phyloP scores from a whole-genome alignment of 2,329 filamentous ascomycete genomes.

The Mycosphaerella sp. region DNA sequence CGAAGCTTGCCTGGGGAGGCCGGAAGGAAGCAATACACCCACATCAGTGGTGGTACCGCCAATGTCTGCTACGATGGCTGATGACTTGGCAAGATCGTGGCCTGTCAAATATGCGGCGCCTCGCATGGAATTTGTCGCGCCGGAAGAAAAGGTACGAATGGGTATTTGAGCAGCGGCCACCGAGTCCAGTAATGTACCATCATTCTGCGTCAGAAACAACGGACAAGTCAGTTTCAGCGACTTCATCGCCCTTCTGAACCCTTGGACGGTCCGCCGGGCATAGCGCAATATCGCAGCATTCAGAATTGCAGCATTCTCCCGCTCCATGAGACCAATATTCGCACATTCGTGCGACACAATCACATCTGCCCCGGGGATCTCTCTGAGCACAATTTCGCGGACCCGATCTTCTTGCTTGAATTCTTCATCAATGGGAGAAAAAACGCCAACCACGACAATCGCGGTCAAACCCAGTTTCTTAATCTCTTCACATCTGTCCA shows the following conservation, averaged over 20 bases:
- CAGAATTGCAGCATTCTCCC: constrained; percentile 47
- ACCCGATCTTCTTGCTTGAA: constrained; percentile 49
- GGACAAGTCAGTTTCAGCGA: constrained; percentile 43
- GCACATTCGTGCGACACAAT: constrained; percentile 48
- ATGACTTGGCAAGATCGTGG: constrained; percentile 28
- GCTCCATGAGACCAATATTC: constrained; percentile 45
- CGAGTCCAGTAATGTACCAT: constrained; percentile 46
- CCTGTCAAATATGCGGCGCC: constrained; percentile 52
- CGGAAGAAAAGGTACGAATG: constrained; percentile 48
- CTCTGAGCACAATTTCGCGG: constrained; percentile 43
- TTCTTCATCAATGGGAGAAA: constrained; percentile 51
- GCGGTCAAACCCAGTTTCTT: constrained; percentile 40
- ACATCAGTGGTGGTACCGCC: constrained; percentile 61
- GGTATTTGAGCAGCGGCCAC: constrained; percentile 43
- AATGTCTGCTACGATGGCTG: constrained; percentile 55
- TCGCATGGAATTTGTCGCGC: constrained; percentile 49
- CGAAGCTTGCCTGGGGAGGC: constrained; percentile 55
- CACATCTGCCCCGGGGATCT: constrained; percentile 45
- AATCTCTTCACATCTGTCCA: constrained; percentile 41
- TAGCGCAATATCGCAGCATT: constrained; percentile 46
- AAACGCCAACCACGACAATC: constrained; percentile 53
- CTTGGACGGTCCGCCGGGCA: constrained; percentile 41
- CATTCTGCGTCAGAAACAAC: constrained; percentile 49
- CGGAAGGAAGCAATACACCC: constrained; percentile 52
- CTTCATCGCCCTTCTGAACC: constrained; percentile 43